phyloP scores from a whole-genome alignment of 306 rosid species.

The Rosa lucieae region DNA sequence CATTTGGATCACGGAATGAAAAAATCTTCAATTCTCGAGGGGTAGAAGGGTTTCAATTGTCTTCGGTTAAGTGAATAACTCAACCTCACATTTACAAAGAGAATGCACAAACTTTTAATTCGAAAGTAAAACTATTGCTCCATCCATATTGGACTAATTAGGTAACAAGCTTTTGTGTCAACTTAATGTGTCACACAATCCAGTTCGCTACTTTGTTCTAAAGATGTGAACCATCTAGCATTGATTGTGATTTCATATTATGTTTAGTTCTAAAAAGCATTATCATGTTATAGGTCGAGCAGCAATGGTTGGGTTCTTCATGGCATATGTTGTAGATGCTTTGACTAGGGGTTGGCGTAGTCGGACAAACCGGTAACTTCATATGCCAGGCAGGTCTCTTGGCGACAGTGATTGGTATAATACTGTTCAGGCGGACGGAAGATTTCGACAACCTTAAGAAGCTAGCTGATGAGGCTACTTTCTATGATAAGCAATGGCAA shows the following conservation, averaged over 20 bases:
- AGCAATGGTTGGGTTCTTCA: conserved; percentile 52
- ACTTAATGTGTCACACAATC: neutral
- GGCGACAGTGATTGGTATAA: conserved; percentile 30
- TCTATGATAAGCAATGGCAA: conserved; percentile 47
- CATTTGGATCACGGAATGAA: too few species aligned
- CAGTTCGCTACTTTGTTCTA: neutral
- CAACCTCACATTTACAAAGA: too few species aligned
- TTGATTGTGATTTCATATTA: neutral
- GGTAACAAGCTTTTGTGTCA: neutral
- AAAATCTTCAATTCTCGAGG: too few species aligned
- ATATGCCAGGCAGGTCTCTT: conserved; percentile 41
- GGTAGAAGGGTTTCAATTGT: too few species aligned
- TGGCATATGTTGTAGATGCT: conserved; percentile 39
- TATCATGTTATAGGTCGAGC: conserved; percentile 28
- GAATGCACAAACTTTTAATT: fast-evolving
- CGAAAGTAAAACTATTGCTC: too few species aligned
- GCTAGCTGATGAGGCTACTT: conserved; percentile 40
- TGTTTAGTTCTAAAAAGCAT: neutral
- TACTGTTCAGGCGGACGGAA: conserved; percentile 26
- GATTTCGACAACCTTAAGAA: conserved; percentile 33
- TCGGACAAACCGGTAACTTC: conserved; percentile 45
- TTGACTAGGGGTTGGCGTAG: conserved; percentile 39
- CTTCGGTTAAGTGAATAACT: too few species aligned
- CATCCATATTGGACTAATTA: too few species aligned
- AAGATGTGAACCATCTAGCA: neutral